Conservation (phyloP, 805 yeast species). For the Wickerhamomyces bovis region DNA sequence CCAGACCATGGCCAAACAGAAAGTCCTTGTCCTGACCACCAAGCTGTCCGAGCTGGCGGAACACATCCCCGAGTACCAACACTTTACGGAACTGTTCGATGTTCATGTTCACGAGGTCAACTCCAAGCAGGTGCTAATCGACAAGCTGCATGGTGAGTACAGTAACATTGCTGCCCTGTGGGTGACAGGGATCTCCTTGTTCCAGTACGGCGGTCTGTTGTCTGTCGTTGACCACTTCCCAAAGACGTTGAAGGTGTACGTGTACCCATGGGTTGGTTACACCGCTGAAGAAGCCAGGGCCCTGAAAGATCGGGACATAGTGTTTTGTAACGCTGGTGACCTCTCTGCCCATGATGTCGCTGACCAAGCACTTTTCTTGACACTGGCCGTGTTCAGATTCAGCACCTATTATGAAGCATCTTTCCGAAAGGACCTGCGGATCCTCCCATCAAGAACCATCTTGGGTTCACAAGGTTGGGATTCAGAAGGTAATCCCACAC, state of each 20-base stretch:
- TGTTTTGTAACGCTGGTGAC: conserved; percentile 56
- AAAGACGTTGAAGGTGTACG: conserved; percentile 37
- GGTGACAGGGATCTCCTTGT: conserved; percentile 43
- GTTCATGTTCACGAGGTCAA: conserved; percentile 35
- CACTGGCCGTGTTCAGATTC: conserved; percentile 56
- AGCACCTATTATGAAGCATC: conserved; percentile 40
- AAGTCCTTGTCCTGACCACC: conserved; percentile 28
- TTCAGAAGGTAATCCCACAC: conserved; percentile 25
- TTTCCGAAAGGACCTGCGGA: conserved; percentile 35
- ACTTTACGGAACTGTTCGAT: conserved; percentile 35
- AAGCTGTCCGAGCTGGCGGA: conserved; percentile 35
- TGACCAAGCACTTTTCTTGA: conserved; percentile 56
- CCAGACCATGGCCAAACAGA: conserved; percentile 6
- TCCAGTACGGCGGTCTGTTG: conserved; percentile 39
- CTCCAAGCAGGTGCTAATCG: conserved; percentile 34
- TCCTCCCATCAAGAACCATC: conserved; percentile 38
- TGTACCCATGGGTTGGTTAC: conserved; percentile 57
- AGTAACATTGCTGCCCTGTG: conserved; percentile 45
- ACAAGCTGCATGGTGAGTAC: conserved; percentile 34
- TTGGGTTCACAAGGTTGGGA: conserved; percentile 31
- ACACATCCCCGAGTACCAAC: conserved; percentile 38
- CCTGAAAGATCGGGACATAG: conserved; percentile 41
- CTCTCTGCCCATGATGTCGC: conserved; percentile 64
- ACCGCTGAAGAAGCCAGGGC: conserved; percentile 44
- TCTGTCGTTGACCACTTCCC: conserved; percentile 44